A percentile compares a stretch with the other conserved stretches of the same genome.
Evolutionary conservation across 176 grass and related monocot species (phyloP).

Genomic region (Aegilops umbellulata): DNA sequence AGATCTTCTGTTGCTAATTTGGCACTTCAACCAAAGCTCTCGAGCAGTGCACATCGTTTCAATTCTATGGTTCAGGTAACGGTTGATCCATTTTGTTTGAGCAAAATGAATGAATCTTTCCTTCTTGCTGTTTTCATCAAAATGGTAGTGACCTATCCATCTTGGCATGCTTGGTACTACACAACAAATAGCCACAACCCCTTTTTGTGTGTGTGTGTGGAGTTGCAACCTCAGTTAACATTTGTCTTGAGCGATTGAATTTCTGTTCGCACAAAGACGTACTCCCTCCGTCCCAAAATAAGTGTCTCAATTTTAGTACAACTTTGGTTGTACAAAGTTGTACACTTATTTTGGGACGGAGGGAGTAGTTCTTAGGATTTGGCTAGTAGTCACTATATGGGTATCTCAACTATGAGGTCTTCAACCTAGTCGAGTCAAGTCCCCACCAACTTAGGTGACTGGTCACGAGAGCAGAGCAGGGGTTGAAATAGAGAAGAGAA

Average conservation of each 20-base stretch:
- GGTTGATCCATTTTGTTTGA: constrained; percentile 4
- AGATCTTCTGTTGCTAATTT: constrained; percentile 57
- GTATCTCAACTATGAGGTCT: neutral
- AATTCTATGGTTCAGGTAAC: constrained; percentile 93
- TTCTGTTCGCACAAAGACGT: neutral
- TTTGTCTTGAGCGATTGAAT: constrained; percentile 3
- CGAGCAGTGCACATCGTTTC: constrained; percentile 84
- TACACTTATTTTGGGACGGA: too few species aligned
- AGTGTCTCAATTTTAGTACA: too few species aligned
- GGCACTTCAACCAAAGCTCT: constrained; percentile 78
- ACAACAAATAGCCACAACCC: neutral
- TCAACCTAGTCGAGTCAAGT: constrained; percentile 5
- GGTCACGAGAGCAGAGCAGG: neutral
- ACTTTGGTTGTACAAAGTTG: too few species aligned
- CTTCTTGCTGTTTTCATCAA: constrained; percentile 15
- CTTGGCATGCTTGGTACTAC: neutral
- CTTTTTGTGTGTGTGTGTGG: too few species aligned
- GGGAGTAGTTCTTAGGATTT: neutral
- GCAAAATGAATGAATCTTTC: neutral
- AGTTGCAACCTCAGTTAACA: neutral
- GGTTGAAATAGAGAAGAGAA: neutral
- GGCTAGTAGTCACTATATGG: neutral
- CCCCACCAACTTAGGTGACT: neutral
- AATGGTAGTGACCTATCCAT: neutral
- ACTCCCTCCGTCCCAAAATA: too few species aligned